phyloP scores from a whole-genome alignment of 768 basidiomycete species.

The Boletus vermiculosoides region DNA sequence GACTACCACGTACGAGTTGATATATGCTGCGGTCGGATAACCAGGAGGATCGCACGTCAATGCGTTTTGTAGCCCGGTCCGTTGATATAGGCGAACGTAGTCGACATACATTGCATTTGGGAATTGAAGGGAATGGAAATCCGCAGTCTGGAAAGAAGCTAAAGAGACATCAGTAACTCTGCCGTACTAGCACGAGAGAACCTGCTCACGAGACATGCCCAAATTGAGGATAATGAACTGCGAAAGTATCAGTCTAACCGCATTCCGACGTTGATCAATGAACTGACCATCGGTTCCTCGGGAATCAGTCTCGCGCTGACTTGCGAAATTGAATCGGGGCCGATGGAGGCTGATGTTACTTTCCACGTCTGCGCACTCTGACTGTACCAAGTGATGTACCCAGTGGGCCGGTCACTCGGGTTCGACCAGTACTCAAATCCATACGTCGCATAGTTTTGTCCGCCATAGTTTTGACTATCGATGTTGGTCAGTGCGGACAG shows the following conservation, averaged over 20 bases:
- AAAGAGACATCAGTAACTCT: conserved; percentile 5
- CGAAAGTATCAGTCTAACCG: conserved; percentile 9
- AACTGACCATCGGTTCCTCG: conserved; percentile 89
- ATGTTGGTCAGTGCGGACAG: conserved; percentile 61
- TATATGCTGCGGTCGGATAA: conserved; percentile 80
- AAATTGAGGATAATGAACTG: conserved; percentile 85
- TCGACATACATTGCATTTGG: conserved; percentile 83
- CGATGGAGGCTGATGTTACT: conserved; percentile 62
- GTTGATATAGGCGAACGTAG: conserved; percentile 88
- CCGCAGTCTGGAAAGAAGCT: conserved; percentile 69
- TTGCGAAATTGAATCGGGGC: conserved; percentile 54
- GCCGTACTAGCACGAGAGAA: background rate
- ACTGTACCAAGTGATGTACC: conserved; percentile 84
- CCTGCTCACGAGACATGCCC: conserved; percentile 62
- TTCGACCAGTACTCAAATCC: conserved; percentile 83
- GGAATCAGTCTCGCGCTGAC: conserved; percentile 69
- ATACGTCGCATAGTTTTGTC: conserved; percentile 55
- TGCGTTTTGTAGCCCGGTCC: conserved; percentile 61
- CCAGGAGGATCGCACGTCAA: conserved; percentile 78
- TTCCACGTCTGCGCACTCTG: conserved; percentile 70
- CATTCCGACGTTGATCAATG: conserved; percentile 2
- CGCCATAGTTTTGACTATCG: conserved; percentile 55
- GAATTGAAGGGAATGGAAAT: conserved; percentile 71
- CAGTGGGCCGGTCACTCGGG: conserved; percentile 59
- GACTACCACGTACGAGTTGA: conserved; percentile 48